Evolutionary conservation across 2,329 filamentous ascomycete species (phyloP), one percentile per base, ranked within the genome.

Genomic region (Diaporthe batatas): DNA sequence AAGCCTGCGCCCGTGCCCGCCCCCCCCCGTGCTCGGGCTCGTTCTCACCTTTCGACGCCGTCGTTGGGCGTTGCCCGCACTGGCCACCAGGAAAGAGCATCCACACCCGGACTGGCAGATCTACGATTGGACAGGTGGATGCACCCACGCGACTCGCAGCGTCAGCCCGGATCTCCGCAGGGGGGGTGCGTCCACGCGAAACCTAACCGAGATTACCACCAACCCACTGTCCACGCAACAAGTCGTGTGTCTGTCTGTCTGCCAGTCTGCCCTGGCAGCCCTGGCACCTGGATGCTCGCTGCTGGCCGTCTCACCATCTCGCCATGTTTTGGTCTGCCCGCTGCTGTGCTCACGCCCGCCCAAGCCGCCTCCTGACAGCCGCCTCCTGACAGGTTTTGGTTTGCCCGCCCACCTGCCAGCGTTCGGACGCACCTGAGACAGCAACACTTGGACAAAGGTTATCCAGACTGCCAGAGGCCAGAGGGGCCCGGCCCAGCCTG

Each of bases 181-280:
- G 68, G 68, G 62, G 36, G 6, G 21, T 39, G 68, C 68, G 14
- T 70, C 34, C 55, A 64, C 55, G 58, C 55, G 55, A 70, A 70
- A 70, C 68, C 53, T 49, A 70, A 62, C 55, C 68, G 68, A 70
- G 68, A 70, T 70, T 70, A 29, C 62, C 11, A 36, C 44, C 32
- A 32, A 32, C 32, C 47, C 54, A 34, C 21, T 11, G 53, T 36
- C 53, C 54, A 55, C 51, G 51, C 55, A 59, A 59, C 51, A 68
- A 55, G 25, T 49, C 23, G 36, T 39, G 23, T 57, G 23, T 39
- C 42, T 34, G 21, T 29, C 67, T 39, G 25, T 5, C 5, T 29
- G 29, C 29, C 2, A 29, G 29, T n/a, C n/a, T n/a, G n/a, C n/a
- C n/a, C n/a, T n/a, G n/a, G n/a, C n/a, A n/a, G n/a, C n/a, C n/a